Evolutionary conservation across 2,329 filamentous ascomycete species (phyloP).

Genomic region (Acephala macrosclerotiorum): DNA sequence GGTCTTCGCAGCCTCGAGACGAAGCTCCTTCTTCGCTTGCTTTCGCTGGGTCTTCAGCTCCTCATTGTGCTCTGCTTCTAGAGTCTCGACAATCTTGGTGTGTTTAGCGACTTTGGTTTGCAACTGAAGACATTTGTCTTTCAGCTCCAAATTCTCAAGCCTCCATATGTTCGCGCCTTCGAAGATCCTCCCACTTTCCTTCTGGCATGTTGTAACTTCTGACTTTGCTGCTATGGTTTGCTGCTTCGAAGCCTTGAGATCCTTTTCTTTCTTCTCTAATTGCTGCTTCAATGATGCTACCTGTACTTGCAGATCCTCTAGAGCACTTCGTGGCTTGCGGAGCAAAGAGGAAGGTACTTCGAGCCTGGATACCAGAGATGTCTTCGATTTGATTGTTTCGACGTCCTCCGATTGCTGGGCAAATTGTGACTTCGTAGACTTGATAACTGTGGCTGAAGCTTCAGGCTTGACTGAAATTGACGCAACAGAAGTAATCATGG

Average conservation of each 20-base stretch:
- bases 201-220: background rate
- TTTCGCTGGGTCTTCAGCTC: background rate
- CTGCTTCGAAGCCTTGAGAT: slow-evolving; percentile 16
- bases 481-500: background rate
- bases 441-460: background rate
- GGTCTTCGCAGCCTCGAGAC: background rate
- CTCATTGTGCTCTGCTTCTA: background rate
- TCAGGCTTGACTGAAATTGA: background rate
- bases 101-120: background rate
- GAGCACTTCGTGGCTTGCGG: background rate
- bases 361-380: too few species aligned
- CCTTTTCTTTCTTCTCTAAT: slow-evolving; percentile 11
- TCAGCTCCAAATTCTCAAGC: background rate
- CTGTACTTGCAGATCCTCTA: slow-evolving; percentile 11
- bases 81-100: background rate
- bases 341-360: background rate
- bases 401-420: too few species aligned
- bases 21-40: background rate
- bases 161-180: background rate
- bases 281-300: slow-evolving; percentile 1
- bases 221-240: background rate
- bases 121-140: background rate
- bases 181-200: background rate
- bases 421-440: too few species aligned
- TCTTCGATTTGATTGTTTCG: too few species aligned